Conservation (phyloP, 108 stramenopile species). For the Nannochloropsis salina region DNA sequence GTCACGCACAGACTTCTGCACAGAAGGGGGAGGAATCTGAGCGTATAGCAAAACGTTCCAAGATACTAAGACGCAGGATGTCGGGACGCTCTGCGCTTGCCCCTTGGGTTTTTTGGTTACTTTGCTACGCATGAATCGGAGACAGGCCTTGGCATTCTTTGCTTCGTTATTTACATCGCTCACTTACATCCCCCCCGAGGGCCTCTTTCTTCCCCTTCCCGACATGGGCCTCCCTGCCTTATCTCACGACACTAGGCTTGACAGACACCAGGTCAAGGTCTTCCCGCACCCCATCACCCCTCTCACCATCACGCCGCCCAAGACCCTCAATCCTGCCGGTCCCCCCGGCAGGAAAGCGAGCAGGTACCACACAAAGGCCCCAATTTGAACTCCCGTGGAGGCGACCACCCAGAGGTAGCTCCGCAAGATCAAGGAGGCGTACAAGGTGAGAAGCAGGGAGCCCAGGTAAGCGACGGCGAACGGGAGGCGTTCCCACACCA, state of each 20-base stretch:
- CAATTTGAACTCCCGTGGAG: conserved; percentile 26
- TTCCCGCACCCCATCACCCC: background rate
- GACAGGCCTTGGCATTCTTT: too few species aligned
- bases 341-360: conserved; percentile 41
- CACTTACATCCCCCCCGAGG: too few species aligned
- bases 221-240: too few species aligned
- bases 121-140: too few species aligned
- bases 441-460: conserved; percentile 38
- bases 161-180: too few species aligned
- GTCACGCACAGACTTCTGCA: too few species aligned
- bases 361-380: conserved; percentile 35
- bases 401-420: conserved; percentile 25
- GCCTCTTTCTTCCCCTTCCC: too few species aligned
- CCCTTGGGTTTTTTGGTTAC: too few species aligned
- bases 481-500: conserved; percentile 28
- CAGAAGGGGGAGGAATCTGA: too few species aligned
- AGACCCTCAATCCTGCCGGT: conserved; percentile 23
- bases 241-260: background rate
- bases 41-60: too few species aligned
- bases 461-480: conserved; percentile 44
- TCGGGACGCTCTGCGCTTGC: too few species aligned
- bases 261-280: background rate
- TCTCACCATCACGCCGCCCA: background rate
- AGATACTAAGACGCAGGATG: too few species aligned
- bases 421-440: conserved; percentile 35